phyloP scores from a whole-genome alignment of 306 rosid genomes.

The Gleditsia sinensis region DNA sequence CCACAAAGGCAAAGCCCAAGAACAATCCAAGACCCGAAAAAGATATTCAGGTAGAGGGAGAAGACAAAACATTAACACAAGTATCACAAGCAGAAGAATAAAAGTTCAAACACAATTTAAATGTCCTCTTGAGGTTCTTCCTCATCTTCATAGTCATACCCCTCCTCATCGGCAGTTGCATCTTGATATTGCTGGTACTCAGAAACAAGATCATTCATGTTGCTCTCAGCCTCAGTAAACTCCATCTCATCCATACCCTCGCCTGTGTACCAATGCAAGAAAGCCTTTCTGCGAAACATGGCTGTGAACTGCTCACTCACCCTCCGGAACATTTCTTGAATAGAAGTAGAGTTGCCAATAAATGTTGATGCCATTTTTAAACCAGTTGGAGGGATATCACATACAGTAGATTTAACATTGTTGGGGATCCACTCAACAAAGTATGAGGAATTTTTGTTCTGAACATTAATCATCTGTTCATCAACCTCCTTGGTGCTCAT shows the following conservation, averaged over 20 bases:
- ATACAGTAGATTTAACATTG: slow-evolving; percentile 69
- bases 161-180: slow-evolving; percentile 68
- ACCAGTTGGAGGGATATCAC: slow-evolving; percentile 74
- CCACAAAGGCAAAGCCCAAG: slow-evolving; percentile 20
- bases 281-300: slow-evolving; percentile 81
- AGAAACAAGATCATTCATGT: slow-evolving; percentile 58
- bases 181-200: slow-evolving; percentile 78
- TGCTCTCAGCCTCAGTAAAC: slow-evolving; percentile 25
- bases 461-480: slow-evolving; percentile 75
- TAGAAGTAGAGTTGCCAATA: slow-evolving; percentile 71
- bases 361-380: slow-evolving; percentile 69
- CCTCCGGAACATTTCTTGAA: slow-evolving; percentile 74
- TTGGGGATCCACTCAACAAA: slow-evolving; percentile 80
- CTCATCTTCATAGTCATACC: slow-evolving; percentile 56
- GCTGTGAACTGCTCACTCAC: slow-evolving; percentile 80
- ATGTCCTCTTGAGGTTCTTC: slow-evolving; percentile 58
- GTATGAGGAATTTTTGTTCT: slow-evolving; percentile 73
- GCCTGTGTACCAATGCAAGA: slow-evolving; percentile 31
- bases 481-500: slow-evolving; percentile 79
- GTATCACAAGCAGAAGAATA: slow-evolving; percentile 14
- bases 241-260: slow-evolving; percentile 29
- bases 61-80: slow-evolving; percentile 27
- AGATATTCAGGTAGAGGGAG: slow-evolving; percentile 45
- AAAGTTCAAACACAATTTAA: slow-evolving; percentile 19
- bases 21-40: slow-evolving; percentile 53